Conservation (phyloP, 352 stramenopile species). For the Phytopythium kandeliae region DNA sequence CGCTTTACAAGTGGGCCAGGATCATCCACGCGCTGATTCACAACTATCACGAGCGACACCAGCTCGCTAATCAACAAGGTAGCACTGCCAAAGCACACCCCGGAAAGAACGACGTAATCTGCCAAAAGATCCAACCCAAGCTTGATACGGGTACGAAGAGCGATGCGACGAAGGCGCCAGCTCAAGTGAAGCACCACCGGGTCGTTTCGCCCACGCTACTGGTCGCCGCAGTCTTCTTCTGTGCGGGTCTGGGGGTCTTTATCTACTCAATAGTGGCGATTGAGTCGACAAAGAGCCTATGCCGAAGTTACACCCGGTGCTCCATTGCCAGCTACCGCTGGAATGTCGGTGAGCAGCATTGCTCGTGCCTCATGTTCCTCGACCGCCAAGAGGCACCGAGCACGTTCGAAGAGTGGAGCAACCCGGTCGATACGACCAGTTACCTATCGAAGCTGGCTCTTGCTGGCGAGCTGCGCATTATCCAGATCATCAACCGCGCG, state of each 20-base stretch:
- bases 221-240: slow-evolving; percentile 24
- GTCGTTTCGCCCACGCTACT: slow-evolving; percentile 17
- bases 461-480: slow-evolving; percentile 28
- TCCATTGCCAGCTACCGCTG: slow-evolving; percentile 35
- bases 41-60: slow-evolving; percentile 9
- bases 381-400: slow-evolving; percentile 17
- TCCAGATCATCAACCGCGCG: slow-evolving; percentile 46
- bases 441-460: slow-evolving; percentile 22
- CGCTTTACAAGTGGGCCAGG: slow-evolving; percentile 42
- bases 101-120: neutral
- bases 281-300: slow-evolving; percentile 20
- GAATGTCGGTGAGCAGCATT: slow-evolving; percentile 24
- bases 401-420: slow-evolving; percentile 32
- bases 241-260: slow-evolving; percentile 16
- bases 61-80: neutral
- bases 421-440: slow-evolving; percentile 24
- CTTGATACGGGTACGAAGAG: neutral
- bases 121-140: slow-evolving; percentile 2
- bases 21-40: slow-evolving; percentile 31
- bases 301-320: slow-evolving; percentile 23
- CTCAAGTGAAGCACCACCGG: slow-evolving; percentile 6
- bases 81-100: neutral
- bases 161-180: neutral
- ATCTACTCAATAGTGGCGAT: slow-evolving; percentile 29
- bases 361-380: slow-evolving; percentile 34